phyloP scores from a whole-genome alignment of 352 stramenopile genomes.

The Globisporangium paddicum region DNA sequence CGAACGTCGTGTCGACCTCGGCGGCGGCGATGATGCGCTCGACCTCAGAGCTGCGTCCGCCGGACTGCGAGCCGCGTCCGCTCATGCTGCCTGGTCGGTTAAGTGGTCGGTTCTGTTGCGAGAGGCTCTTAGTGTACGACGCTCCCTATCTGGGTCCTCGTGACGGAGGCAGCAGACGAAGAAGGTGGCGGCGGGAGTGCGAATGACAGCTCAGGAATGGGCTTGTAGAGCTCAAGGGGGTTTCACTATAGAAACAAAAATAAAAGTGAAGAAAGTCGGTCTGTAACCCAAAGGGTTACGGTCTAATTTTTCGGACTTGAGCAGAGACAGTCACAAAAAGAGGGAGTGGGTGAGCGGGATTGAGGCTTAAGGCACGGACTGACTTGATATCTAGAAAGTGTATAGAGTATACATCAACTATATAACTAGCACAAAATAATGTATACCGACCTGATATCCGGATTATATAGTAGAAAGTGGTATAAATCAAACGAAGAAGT shows the following conservation, averaged over 20 bases:
- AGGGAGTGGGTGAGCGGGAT: background rate
- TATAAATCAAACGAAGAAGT: too few species aligned
- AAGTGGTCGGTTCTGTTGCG: background rate
- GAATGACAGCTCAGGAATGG: background rate
- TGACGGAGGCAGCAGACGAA: background rate
- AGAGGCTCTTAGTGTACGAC: background rate
- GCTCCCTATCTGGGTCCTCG: background rate
- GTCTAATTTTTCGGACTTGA: background rate
- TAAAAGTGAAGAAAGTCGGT: background rate
- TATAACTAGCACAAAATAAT: too few species aligned
- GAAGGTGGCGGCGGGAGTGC: background rate
- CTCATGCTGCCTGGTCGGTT: slow-evolving; percentile 16
- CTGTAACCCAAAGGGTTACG: slow-evolving; percentile 1
- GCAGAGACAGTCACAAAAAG: background rate
- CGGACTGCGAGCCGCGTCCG: slow-evolving; percentile 37
- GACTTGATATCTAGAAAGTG: background rate
- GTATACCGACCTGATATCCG: too few species aligned
- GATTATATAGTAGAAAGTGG: too few species aligned
- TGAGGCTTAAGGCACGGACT: background rate
- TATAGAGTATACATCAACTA: too few species aligned
- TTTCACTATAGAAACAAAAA: background rate
- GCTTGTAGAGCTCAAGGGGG: background rate
- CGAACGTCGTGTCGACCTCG: slow-evolving; percentile 77
- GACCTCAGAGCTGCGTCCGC: slow-evolving; percentile 61
- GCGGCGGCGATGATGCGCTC: slow-evolving; percentile 78